Evolutionary conservation across 2,329 filamentous ascomycete genomes (phyloP).

Genomic region (Clathrospora elynae): DNA sequence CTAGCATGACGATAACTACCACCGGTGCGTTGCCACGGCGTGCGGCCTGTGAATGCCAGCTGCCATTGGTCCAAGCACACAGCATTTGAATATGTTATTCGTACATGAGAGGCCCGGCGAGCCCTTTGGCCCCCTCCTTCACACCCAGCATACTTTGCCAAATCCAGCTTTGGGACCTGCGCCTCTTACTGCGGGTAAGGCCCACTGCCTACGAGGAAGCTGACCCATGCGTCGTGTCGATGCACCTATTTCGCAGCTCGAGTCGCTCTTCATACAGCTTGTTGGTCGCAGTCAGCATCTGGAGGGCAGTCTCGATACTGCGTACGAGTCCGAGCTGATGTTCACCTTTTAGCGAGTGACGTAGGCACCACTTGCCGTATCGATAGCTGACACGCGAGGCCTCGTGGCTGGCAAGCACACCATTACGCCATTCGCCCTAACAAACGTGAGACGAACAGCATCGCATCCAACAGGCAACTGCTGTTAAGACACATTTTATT

Average conservation of each 20-base stretch:
- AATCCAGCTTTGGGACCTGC: constrained; percentile 16
- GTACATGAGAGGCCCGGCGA: constrained; percentile 4
- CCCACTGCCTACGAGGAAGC: constrained; percentile 12
- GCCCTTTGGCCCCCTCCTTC: constrained; percentile 4
- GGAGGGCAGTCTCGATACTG: background rate
- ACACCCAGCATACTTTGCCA: constrained; percentile 7
- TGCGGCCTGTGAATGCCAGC: constrained; percentile 8
- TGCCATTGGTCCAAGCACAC: constrained; percentile 9
- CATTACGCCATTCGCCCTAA: constrained; percentile 7
- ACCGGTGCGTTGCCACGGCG: constrained; percentile 24
- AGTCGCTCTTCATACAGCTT: background rate
- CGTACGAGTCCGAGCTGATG: background rate
- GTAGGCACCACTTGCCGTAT: constrained; percentile 15
- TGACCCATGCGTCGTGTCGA: constrained; percentile 10
- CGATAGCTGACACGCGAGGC: constrained; percentile 10
- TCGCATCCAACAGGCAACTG: background rate
- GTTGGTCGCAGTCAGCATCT: background rate
- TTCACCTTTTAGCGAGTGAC: constrained; percentile 9
- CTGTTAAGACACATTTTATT: constrained; percentile 6
- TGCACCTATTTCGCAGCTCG: constrained; percentile 4
- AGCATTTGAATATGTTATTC: constrained; percentile 7
- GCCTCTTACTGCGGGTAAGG: constrained; percentile 19
- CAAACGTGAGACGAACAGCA: constrained; percentile 1
- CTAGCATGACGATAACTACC: constrained; percentile 17
- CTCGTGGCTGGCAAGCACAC: constrained; percentile 4